These are phyloP conservation scores for Ophiostoma montium DNA, from an alignment of 2,329 filamentous ascomycete species.

Conservation along the genomic window DNA sequence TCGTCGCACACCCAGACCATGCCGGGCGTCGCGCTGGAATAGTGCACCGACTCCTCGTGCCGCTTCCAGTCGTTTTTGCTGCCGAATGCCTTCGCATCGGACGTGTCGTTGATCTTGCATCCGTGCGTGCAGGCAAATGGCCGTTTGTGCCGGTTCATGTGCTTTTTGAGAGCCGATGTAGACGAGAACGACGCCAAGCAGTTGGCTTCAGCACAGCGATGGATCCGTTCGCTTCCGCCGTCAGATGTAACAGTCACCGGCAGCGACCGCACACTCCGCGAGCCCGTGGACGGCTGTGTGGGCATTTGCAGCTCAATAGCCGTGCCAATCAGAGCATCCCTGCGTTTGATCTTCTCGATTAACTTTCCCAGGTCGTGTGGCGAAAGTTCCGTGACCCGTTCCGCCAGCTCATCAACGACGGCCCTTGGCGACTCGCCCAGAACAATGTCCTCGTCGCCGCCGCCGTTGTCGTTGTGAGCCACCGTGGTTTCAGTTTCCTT, in stretches of 20 bases:
- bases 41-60: slow-evolving; percentile 72
- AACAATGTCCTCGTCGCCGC: too few species aligned
- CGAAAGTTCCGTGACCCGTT: too few species aligned
- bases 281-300: background rate
- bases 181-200: background rate
- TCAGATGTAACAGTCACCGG: too few species aligned
- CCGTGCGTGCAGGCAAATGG: slow-evolving; percentile 66
- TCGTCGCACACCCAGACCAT: slow-evolving; percentile 53
- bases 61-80: slow-evolving; percentile 92
- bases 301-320: background rate
- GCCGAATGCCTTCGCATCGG: slow-evolving; percentile 51
- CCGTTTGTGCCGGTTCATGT: slow-evolving; percentile 64
- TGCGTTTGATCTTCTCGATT: background rate
- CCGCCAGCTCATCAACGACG: too few species aligned
- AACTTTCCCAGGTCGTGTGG: background rate
- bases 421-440: too few species aligned
- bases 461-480: too few species aligned
- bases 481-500: too few species aligned
- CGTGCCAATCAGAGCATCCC: background rate
- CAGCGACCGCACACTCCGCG: background rate
- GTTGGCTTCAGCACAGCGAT: background rate
- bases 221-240: background rate
- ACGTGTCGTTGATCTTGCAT: slow-evolving; percentile 13
- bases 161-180: slow-evolving; percentile 37
- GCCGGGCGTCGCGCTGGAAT: slow-evolving; percentile 13